A percentile compares a stretch with the other conserved stretches of the same genome.
Evolutionary conservation across 345 rosid species (phyloP).

Genomic region (Acer negundo): DNA sequence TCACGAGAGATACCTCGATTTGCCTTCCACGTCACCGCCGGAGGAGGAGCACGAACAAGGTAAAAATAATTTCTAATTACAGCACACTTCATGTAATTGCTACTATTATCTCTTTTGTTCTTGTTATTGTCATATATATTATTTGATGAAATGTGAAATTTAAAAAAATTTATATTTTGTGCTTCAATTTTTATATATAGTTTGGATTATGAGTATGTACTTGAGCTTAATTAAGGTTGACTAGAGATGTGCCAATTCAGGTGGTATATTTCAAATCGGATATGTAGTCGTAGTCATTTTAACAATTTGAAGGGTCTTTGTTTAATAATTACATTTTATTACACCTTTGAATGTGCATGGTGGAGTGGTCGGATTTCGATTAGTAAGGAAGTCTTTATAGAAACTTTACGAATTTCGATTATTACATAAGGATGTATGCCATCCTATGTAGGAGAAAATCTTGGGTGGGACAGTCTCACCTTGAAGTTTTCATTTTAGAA

Average conservation of each 20-base stretch:
- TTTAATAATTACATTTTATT: no score
- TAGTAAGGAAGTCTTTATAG: background rate
- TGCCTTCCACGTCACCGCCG: conserved; percentile 40
- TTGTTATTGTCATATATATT: no score
- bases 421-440: no score
- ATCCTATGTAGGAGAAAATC: background rate
- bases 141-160: no score
- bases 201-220: background rate
- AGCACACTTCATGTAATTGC: background rate
- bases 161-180: background rate
- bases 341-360: background rate
- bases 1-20: conserved; percentile 76
- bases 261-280: no score
- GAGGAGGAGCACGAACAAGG: conserved; percentile 42
- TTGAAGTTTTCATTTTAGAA: background rate
- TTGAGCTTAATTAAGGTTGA: background rate
- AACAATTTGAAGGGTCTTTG: no score
- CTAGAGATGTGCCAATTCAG: no score
- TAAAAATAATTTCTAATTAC: conserved; percentile 24
- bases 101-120: no score
- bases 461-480: background rate
- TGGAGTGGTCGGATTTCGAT: no score
- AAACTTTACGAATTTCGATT: no score
- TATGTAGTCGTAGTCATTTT: no score
- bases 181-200: no score